Percentiles rank a stretch among this genome's conserved stretches.
phyloP scores from a whole-genome alignment of 1,139 yeast species.

The Geotrichum phurueaensis region DNA sequence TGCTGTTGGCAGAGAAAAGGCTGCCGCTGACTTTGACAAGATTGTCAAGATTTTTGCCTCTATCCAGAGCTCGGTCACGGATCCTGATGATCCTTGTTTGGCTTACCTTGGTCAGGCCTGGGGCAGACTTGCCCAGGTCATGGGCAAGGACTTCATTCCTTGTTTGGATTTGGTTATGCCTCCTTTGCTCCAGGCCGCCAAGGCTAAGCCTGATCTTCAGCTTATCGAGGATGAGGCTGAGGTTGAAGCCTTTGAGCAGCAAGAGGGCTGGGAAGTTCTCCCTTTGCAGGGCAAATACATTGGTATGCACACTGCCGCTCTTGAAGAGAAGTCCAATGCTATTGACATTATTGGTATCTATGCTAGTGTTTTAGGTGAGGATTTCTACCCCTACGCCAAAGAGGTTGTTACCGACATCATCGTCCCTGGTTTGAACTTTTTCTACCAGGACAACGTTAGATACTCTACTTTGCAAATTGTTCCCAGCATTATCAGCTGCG shows the following conservation, averaged over 20 bases:
- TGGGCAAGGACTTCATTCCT: conserved; percentile 85
- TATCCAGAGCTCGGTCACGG: conserved; percentile 48
- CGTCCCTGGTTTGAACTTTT: conserved; percentile 83
- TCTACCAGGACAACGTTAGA: conserved; percentile 90
- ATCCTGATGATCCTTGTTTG: conserved; percentile 75
- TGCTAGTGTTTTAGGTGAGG: conserved; percentile 76
- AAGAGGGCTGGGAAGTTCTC: conserved; percentile 94
- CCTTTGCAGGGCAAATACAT: conserved; percentile 87
- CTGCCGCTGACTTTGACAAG: conserved; percentile 68
- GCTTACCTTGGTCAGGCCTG: conserved; percentile 90
- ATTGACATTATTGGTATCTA: conserved; percentile 84
- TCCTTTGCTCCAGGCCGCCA: conserved; percentile 76
- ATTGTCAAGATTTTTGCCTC: conserved; percentile 66
- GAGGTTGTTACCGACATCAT: conserved; percentile 76
- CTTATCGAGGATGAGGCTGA: conserved; percentile 83
- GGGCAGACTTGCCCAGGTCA: conserved; percentile 85
- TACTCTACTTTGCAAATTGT: conserved; percentile 81
- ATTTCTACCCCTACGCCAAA: conserved; percentile 75
- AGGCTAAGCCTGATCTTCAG: conserved; percentile 82
- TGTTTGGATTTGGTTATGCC: conserved; percentile 85
- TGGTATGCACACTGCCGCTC: conserved; percentile 86
- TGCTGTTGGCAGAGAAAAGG: conserved; percentile 94
- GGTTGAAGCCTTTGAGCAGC: conserved; percentile 69
- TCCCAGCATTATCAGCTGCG: conserved; percentile 67
- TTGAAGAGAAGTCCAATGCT: conserved; percentile 90